Base-by-base conservation (phyloP, 495 filamentous ascomycete genomes). In the Tuber microsphaerosporum region DNA sequence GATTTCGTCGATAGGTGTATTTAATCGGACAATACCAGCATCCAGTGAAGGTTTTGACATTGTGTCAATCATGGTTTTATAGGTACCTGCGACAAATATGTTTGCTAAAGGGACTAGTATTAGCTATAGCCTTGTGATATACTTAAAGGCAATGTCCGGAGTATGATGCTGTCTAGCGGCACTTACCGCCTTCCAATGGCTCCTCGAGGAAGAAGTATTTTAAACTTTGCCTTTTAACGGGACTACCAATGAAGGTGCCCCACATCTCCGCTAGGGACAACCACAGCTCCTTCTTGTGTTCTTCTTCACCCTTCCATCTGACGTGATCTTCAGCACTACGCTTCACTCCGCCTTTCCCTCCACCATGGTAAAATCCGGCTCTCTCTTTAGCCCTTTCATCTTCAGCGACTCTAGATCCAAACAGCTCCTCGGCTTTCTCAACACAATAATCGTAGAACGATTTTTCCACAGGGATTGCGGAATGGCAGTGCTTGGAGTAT, bases 131-230 rank as follows among this genome's bases (percentile, higher is more conserved):
- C 73, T n/a, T 22, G 34, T 46, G 31, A 71, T 19, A 48, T 12
- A 45, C 14, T 39, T 42, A 42, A 70, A 65, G 71, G 26, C 26
- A n/a, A 74, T 31, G n/a, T 16, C 56, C 3, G 56, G 56, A 31
- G 56, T 4, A 17, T 31, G 56, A 31, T 31, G 56, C 26, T 14
- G 10, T 65, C 12, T 16, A 65, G 12, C 12, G 71, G n/a, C 56
- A 86, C 89, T 83, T 83, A 92, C 92, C 91, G 70, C 94, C 94
- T 81, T 96, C 94, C 80, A 97, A 90, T 75, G 91, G 94, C 84
- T 97, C 93, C 84, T 99, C 95, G n/a, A 99, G 82, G 87, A 91
- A 94, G 80, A 97, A 96, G 84, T 93, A 97, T 82, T 91, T 95
- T 73, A 99, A 82, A 83, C 93, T 97, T 81, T 99, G 95, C 68